Conservation (phyloP, 2,329 filamentous ascomycete genomes). For the Nemania sp. region DNA sequence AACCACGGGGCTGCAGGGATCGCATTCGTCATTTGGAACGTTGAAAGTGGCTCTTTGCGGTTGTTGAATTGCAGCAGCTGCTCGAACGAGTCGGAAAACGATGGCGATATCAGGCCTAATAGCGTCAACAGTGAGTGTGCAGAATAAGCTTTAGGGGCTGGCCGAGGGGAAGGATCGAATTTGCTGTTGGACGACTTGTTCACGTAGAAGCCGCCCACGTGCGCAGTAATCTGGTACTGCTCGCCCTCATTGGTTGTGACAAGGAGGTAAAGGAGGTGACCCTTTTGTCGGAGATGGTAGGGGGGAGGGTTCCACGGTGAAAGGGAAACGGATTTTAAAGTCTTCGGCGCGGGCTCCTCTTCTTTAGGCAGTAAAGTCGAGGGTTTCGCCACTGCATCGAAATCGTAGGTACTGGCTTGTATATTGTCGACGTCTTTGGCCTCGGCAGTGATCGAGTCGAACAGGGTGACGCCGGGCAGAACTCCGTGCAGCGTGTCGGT, state of each 20-base stretch:
- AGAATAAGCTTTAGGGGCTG: slow-evolving; percentile 74
- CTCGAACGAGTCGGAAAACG: slow-evolving; percentile 77
- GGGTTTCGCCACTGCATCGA: slow-evolving; percentile 70
- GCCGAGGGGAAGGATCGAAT: slow-evolving; percentile 86
- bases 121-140: slow-evolving; percentile 87
- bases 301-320: slow-evolving; percentile 97
- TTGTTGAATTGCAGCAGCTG: slow-evolving; percentile 84
- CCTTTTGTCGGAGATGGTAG: slow-evolving; percentile 85
- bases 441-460: slow-evolving; percentile 71
- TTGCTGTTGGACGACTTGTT: slow-evolving; percentile 95
- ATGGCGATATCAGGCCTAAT: slow-evolving; percentile 78
- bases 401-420: slow-evolving; percentile 66
- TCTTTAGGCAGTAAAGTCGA: slow-evolving; percentile 71
- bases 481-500: slow-evolving; percentile 87
- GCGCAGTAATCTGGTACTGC: slow-evolving; percentile 89
- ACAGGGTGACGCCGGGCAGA: slow-evolving; percentile 81
- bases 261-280: slow-evolving; percentile 88
- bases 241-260: slow-evolving; percentile 93
- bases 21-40: slow-evolving; percentile 94
- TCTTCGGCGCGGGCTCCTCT: slow-evolving; percentile 77
- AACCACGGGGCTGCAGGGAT: slow-evolving; percentile 92
- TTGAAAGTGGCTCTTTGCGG: slow-evolving; percentile 83
- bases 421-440: slow-evolving; percentile 45
- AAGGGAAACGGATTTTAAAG: slow-evolving; percentile 83
- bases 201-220: slow-evolving; percentile 94